Base-by-base conservation (phyloP, 192 early-diverging fungal species). In the Gaertneriomyces sp. region DNA sequence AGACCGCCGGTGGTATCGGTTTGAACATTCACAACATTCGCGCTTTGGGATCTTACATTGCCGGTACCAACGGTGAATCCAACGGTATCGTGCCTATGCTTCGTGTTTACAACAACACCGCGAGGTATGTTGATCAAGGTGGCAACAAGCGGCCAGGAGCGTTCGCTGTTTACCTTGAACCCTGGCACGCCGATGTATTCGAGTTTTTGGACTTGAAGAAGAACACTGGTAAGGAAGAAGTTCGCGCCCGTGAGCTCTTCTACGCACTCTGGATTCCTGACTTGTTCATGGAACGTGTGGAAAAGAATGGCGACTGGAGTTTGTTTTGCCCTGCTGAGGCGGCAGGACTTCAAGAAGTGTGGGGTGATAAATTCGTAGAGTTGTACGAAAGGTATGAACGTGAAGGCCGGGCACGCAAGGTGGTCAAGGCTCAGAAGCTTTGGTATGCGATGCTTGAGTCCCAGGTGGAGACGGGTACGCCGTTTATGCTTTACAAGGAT, bases 401-500 rank as follows among this genome's bases (percentile, higher is more conserved):
- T 14, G 81, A 90, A 61, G 93, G 94, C 43, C 81, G 83, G 45
- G 90, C 92, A 25, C 87, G 94, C 69, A 86, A 90, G 79, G 88
- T 88, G n/a, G 79, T 98, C 74, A 93, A 94, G 72, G 96, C 96
- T 40, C 94, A 98, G 71, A 97, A 96, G 82, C 81, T 98, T 16
- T 98, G 96, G 96, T 91, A 87, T 66, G 93, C 94, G 0, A 94
- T 98, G 55, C 70, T 98, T 41, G 96, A 98, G 59, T 79, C 94
- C 12, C 96, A 98, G 77, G 92, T 90, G 25, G 96, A 98, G 81
- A 98, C 96, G 6, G 96, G 96, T 40, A 95, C 88, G 7, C 96
- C 96, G 5, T 98, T 90, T 69, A 97, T 98, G 90, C 86, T 98
- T 41, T 98, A 98, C 87, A 97, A 98, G 81, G 96, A 98, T 79